Evolutionary conservation across 306 rosid genomes (phyloP).

Genomic region (Citrullus mucosospermus): DNA sequence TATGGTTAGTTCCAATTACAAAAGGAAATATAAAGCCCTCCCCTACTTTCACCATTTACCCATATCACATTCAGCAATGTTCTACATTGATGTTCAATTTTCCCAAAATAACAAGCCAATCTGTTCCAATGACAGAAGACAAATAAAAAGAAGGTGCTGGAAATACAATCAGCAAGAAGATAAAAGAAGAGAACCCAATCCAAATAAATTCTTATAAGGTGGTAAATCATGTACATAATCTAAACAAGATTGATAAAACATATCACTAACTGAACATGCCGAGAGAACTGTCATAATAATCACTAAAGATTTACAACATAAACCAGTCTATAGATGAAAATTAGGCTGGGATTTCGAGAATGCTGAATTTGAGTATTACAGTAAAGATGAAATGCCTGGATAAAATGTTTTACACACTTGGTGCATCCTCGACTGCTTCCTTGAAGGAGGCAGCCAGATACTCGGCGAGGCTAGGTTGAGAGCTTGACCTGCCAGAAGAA

Average conservation of each 20-base stretch:
- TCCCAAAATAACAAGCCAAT: too few relatives aligned
- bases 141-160: too few relatives aligned
- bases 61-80: too few relatives aligned
- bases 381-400: background rate
- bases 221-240: background rate
- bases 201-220: background rate
- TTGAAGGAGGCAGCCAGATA: slow-evolving; percentile 64
- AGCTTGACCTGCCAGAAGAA: slow-evolving; percentile 20
- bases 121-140: too few relatives aligned
- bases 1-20: too few relatives aligned
- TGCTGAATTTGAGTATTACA: background rate
- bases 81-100: too few relatives aligned
- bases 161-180: too few relatives aligned
- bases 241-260: background rate
- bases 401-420: slow-evolving; percentile 22
- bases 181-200: background rate
- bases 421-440: slow-evolving; percentile 31
- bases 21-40: too few relatives aligned
- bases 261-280: background rate
- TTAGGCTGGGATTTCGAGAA: background rate
- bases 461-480: slow-evolving; percentile 84
- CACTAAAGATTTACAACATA: background rate
- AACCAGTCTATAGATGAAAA: background rate
- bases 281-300: background rate
- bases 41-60: too few relatives aligned